Conservation (phyloP, 129 eudicot genomes). For the Escallonia herrerae region DNA sequence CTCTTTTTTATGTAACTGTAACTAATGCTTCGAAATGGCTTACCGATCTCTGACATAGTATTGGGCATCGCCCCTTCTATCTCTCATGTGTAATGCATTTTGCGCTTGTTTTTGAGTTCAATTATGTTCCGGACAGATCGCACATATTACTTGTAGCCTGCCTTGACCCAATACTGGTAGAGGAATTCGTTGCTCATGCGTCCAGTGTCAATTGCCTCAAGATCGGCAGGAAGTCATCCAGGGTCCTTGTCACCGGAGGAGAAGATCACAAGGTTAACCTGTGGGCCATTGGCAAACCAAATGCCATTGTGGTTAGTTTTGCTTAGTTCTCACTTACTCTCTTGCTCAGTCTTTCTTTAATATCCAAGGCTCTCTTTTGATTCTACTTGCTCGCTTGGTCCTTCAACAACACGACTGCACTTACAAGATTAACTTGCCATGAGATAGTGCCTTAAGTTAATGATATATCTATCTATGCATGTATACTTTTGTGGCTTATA, state of each 20-base stretch:
- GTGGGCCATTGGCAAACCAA: conserved; percentile 98
- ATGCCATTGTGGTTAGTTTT: conserved; percentile 69
- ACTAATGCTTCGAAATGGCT: neutral
- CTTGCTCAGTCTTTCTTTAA: neutral
- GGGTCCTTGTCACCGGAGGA: conserved; percentile 96
- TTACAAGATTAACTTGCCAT: no score
- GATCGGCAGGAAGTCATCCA: conserved; percentile 89
- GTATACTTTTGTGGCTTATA: no score
- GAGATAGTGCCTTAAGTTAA: no score
- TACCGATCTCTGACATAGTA: neutral
- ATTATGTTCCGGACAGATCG: neutral
- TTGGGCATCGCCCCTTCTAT: no score
- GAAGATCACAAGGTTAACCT: conserved; percentile 99
- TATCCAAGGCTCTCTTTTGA: no score
- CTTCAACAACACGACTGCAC: no score
- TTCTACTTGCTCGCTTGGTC: no score
- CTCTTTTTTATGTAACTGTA: neutral
- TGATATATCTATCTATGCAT: no score
- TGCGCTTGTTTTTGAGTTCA: neutral
- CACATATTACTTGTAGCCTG: conserved; percentile 1
- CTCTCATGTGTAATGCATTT: neutral
- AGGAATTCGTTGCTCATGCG: conserved; percentile 98
- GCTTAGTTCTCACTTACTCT: neutral
- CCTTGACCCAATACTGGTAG: conserved; percentile 39
- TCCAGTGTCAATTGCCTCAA: conserved; percentile 84